These are phyloP conservation scores for Phytopythium aichiense DNA, from an alignment of 352 stramenopile genomes.

Conservation along the genomic window DNA sequence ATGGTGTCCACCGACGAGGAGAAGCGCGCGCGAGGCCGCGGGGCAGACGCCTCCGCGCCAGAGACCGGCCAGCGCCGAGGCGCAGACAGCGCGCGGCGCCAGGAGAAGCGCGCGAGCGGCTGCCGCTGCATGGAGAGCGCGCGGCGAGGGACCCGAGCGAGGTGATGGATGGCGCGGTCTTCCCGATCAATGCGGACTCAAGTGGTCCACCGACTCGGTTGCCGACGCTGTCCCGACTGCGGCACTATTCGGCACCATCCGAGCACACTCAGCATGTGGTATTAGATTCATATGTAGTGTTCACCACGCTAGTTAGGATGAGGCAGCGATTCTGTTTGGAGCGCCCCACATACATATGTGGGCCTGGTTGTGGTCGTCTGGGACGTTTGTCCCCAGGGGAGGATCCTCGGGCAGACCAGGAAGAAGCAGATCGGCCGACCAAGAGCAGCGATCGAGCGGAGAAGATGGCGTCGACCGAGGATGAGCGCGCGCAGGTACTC, in stretches of 20 bases:
- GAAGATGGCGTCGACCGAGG: constrained; percentile 61
- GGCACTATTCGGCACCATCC: too few relatives aligned
- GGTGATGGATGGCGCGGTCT: neutral
- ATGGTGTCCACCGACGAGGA: neutral
- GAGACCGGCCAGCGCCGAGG: neutral
- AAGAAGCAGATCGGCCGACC: neutral
- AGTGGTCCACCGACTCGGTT: too few relatives aligned
- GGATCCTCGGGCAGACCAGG: neutral
- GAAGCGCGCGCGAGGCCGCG: neutral
- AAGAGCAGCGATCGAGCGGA: neutral
- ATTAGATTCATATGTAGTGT: neutral
- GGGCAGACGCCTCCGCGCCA: neutral
- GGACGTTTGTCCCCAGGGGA: neutral
- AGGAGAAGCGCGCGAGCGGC: neutral
- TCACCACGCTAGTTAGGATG: too few relatives aligned
- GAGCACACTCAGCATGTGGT: too few relatives aligned
- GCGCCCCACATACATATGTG: too few relatives aligned
- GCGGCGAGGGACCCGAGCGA: neutral
- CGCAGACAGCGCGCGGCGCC: neutral
- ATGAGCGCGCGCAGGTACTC: constrained; percentile 91
- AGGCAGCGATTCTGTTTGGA: too few relatives aligned
- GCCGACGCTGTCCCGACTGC: too few relatives aligned
- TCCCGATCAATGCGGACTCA: neutral
- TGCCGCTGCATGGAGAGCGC: constrained; percentile 3
- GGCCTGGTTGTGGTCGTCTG: neutral